phyloP scores from a whole-genome alignment of 345 rosid species.

The Populus nigra region DNA sequence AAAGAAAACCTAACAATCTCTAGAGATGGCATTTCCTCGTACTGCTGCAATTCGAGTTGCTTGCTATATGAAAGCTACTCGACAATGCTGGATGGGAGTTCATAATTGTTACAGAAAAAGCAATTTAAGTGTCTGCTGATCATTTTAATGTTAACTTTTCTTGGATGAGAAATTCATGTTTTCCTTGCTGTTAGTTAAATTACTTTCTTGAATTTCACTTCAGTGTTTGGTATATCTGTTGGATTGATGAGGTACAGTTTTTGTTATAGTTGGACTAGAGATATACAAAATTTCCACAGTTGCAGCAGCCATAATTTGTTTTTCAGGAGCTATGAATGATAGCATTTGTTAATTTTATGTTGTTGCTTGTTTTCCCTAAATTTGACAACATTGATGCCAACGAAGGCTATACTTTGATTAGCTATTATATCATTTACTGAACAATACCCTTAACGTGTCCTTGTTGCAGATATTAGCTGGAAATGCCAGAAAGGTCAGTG shows the following conservation, averaged over 20 bases:
- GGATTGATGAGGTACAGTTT: background rate
- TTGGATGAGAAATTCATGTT: background rate
- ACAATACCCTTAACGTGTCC: slow-evolving; percentile 2
- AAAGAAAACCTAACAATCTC: background rate
- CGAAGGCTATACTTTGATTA: slow-evolving; percentile 3
- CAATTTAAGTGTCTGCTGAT: background rate
- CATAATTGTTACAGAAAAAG: background rate
- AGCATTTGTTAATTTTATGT: background rate
- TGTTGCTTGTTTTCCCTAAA: background rate
- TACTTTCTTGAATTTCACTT: slow-evolving; percentile 1
- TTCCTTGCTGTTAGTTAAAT: background rate
- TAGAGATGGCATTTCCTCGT: background rate
- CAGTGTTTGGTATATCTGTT: background rate
- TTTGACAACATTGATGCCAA: background rate
- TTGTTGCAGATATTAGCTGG: slow-evolving; percentile 78
- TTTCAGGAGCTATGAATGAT: too few relatives aligned
- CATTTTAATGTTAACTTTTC: background rate
- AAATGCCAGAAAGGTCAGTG: slow-evolving; percentile 94
- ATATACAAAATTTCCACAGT: background rate
- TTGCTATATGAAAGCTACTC: background rate
- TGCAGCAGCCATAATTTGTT: background rate
- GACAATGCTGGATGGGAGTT: background rate
- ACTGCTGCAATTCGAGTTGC: background rate
- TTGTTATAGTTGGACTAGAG: background rate
- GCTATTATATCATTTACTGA: slow-evolving; percentile 10